These are phyloP conservation scores for Limtongia smithiae DNA, from an alignment of 805 yeast genomes.

Conservation along the genomic window DNA sequence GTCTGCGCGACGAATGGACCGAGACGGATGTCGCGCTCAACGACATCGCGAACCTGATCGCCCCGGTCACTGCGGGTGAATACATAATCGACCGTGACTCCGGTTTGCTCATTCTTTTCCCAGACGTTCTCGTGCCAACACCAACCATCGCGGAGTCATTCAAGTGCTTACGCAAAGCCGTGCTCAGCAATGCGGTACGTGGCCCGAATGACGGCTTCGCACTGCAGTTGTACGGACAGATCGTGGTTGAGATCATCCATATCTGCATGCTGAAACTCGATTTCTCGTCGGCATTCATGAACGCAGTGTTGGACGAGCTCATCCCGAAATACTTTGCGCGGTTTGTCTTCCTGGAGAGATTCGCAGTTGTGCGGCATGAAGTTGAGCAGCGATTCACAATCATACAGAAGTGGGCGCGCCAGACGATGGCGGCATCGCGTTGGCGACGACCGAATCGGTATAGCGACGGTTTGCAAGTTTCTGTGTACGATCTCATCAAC, in stretches of 20 bases:
- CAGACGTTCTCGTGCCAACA: slow-evolving; percentile 77
- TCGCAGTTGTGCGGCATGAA: slow-evolving; percentile 31
- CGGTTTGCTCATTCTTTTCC: slow-evolving; percentile 73
- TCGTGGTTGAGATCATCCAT: slow-evolving; percentile 75
- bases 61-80: slow-evolving; percentile 25
- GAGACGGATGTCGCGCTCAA: slow-evolving; percentile 28
- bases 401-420: slow-evolving; percentile 39
- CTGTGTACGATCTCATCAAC: slow-evolving; percentile 66
- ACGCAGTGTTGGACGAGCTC: slow-evolving; percentile 31
- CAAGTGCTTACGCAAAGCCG: slow-evolving; percentile 67
- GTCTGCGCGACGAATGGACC: slow-evolving; percentile 35
- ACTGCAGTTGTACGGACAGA: slow-evolving; percentile 72
- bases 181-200: slow-evolving; percentile 53
- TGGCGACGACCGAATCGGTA: slow-evolving; percentile 1
- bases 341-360: slow-evolving; percentile 32
- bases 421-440: too few species aligned
- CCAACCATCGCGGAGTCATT: slow-evolving; percentile 76
- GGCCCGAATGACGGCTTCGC: slow-evolving; percentile 61
- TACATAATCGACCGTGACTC: slow-evolving; percentile 44
- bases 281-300: slow-evolving; percentile 43
- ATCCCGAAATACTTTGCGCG: slow-evolving; percentile 28
- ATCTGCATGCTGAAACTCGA: slow-evolving; percentile 44
- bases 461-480: slow-evolving; percentile 37
- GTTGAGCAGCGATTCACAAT: slow-evolving; percentile 11
- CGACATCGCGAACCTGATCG: slow-evolving; percentile 37